These are phyloP conservation scores for Senna siamea DNA, from an alignment of 306 rosid species.

Conservation along the genomic window DNA sequence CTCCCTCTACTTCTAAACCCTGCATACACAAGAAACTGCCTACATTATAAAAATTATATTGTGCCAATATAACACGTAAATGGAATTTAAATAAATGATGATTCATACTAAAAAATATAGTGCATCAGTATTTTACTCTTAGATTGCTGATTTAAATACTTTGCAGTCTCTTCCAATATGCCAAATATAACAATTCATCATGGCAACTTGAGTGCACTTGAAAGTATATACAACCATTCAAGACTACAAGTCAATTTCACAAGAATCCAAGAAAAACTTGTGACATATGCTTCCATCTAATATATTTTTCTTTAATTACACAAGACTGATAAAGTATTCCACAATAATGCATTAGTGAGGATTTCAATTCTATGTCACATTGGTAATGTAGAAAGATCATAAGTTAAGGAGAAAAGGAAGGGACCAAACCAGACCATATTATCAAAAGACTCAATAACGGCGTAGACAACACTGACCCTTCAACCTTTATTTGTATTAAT, in stretches of 20 bases:
- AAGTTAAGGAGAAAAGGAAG: not conserved
- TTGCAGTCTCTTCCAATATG: slow-evolving; percentile 9
- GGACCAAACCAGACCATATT: not conserved
- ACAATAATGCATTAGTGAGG: slow-evolving; percentile 3
- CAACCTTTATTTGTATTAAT: not conserved
- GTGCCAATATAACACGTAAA: not conserved
- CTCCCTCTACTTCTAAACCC: slow-evolving; percentile 76
- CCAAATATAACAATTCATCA: slow-evolving; percentile 25
- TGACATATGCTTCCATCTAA: not conserved
- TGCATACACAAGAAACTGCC: slow-evolving; percentile 43
- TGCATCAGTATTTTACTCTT: slow-evolving; percentile 10
- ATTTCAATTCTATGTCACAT: slow-evolving; percentile 8
- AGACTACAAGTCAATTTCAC: slow-evolving; percentile 10
- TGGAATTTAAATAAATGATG: slow-evolving; percentile 7
- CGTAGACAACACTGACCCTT: not conserved
- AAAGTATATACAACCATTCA: slow-evolving; percentile 18
- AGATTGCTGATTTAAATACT: slow-evolving; percentile 20
- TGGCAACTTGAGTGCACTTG: slow-evolving; percentile 21
- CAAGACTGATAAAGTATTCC: not conserved
- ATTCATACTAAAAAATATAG: not conserved
- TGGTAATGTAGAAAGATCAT: not conserved
- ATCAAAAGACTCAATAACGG: not conserved
- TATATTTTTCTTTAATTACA: not conserved
- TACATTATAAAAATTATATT: slow-evolving; percentile 12
- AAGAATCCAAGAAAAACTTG: slow-evolving; percentile 2